Percentiles rank a stretch among this genome's conserved stretches.
phyloP scores from a whole-genome alignment of 805 yeast species.

The Blastobotrys terrestris region DNA sequence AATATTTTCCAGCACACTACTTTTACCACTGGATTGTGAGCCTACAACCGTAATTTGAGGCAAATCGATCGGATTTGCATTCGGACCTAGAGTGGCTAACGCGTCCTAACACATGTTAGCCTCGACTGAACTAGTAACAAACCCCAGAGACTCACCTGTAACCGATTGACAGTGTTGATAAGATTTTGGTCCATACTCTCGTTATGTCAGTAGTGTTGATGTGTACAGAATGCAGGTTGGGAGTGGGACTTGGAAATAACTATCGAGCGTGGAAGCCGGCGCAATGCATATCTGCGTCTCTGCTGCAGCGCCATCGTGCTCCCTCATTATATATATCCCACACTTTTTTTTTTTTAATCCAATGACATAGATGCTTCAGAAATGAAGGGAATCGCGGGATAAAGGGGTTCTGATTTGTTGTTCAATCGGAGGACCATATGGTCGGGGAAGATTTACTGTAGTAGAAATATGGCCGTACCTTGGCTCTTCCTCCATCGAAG shows the following conservation, averaged over 20 bases:
- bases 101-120: constrained; percentile 56
- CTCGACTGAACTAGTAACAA: background rate
- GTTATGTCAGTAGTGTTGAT: background rate
- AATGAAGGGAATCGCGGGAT: too few relatives aligned
- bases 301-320: too few relatives aligned
- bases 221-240: background rate
- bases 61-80: constrained; percentile 79
- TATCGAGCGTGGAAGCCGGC: background rate
- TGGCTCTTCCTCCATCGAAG: too few relatives aligned
- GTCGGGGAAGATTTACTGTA: too few relatives aligned
- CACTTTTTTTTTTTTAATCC: too few relatives aligned
- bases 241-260: background rate
- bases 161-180: constrained; percentile 79
- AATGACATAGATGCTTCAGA: too few relatives aligned
- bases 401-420: too few relatives aligned
- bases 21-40: constrained; percentile 84
- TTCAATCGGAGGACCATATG: too few relatives aligned
- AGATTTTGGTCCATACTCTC: constrained; percentile 65
- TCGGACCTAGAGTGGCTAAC: constrained; percentile 78
- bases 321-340: too few relatives aligned
- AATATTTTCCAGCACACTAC: constrained; percentile 82
- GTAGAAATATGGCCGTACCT: too few relatives aligned
- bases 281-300: too few relatives aligned
- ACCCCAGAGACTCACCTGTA: constrained; percentile 31
- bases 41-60: constrained; percentile 91